These are phyloP conservation scores for Phanerochaete sordida DNA, from an alignment of 768 basidiomycete genomes.

Conservation along the genomic window DNA sequence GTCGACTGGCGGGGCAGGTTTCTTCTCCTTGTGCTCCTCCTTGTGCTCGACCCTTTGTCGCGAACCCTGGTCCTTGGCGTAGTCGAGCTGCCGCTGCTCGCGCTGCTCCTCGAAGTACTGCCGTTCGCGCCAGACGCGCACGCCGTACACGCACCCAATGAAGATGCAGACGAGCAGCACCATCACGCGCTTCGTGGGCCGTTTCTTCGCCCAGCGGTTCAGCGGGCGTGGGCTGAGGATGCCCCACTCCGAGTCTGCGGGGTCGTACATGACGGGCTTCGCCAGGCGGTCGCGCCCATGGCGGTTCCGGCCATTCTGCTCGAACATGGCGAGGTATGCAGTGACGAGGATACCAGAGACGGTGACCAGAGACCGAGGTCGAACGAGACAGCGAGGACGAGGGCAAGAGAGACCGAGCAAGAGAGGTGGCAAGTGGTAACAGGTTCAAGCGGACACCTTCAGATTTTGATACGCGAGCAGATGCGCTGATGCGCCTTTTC, in stretches of 20 bases:
- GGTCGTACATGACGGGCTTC: conserved; percentile 12
- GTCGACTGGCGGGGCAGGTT: too few species aligned
- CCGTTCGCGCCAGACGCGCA: conserved; percentile 6
- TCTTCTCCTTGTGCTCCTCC: background rate
- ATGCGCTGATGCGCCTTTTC: background rate
- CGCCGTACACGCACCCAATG: conserved; percentile 7
- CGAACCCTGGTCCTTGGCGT: background rate
- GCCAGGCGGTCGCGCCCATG: background rate
- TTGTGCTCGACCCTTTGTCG: background rate
- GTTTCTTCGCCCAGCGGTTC: conserved; percentile 8
- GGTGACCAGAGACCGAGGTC: background rate
- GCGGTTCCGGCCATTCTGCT: conserved; percentile 8
- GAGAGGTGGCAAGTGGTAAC: conserved; percentile 1
- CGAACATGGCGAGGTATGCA: conserved; percentile 5
- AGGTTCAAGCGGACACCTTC: background rate
- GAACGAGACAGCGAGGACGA: background rate
- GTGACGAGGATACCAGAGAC: background rate
- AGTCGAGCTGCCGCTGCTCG: background rate
- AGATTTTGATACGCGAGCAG: background rate
- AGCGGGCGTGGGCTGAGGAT: conserved; percentile 9
- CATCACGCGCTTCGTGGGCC: conserved; percentile 1
- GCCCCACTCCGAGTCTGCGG: conserved; percentile 8
- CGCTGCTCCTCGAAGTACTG: conserved; percentile 1
- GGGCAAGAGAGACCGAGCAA: background rate
- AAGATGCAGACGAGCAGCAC: conserved; percentile 2